Conservation (phyloP, 2,329 filamentous ascomycete species). For the Aureobasidium sp. region DNA sequence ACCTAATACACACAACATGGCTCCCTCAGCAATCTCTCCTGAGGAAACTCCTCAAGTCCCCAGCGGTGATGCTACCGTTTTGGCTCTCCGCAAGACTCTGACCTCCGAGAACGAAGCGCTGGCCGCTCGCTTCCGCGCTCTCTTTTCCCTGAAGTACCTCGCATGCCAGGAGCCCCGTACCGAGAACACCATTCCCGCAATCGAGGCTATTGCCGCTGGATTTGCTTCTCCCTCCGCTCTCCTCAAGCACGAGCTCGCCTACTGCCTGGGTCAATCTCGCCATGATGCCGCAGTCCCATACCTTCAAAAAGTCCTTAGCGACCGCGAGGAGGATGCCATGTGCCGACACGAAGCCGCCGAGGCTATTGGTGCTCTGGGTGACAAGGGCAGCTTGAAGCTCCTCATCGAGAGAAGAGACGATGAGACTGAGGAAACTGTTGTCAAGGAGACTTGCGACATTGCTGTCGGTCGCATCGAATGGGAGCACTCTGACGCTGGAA, state of each 20-base stretch:
- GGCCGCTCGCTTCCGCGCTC: conserved; percentile 83
- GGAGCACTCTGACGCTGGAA: conserved; percentile 69
- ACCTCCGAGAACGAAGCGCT: conserved; percentile 75
- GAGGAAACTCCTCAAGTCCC: background rate
- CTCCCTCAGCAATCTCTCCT: conserved; percentile 20
- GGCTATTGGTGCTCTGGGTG: conserved; percentile 80
- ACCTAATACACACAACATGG: conserved; percentile 16
- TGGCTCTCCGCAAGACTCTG: conserved; percentile 65
- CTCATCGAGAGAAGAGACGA: conserved; percentile 69
- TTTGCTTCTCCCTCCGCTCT: conserved; percentile 81
- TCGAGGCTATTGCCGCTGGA: conserved; percentile 77
- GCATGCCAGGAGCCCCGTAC: conserved; percentile 59
- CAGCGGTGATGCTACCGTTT: conserved; percentile 42
- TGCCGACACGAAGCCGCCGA: conserved; percentile 94
- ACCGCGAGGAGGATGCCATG: conserved; percentile 85
- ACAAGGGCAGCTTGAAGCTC: conserved; percentile 64
- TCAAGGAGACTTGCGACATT: conserved; percentile 96
- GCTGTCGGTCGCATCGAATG: conserved; percentile 90
- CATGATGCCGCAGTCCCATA: conserved; percentile 67
- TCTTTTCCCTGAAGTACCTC: conserved; percentile 95
- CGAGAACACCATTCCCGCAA: conserved; percentile 54
- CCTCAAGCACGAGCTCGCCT: conserved; percentile 93
- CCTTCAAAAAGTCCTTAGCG: conserved; percentile 65
- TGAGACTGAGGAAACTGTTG: conserved; percentile 65
- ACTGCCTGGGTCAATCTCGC: conserved; percentile 88